Base-by-base conservation (phyloP, 2,329 filamentous ascomycete genomes). In the Clathrospora elynae region DNA sequence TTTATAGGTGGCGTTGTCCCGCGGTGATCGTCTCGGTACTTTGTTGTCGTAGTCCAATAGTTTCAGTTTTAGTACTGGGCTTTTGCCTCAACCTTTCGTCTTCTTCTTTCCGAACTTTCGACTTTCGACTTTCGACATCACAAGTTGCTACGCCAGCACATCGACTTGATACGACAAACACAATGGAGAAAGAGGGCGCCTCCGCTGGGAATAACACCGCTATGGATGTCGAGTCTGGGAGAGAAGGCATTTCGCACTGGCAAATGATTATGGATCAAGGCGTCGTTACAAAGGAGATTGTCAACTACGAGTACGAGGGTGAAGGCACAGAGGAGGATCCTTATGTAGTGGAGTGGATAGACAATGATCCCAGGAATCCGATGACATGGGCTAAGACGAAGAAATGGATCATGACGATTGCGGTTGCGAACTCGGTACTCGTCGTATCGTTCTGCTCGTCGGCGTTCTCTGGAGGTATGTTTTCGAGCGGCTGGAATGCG, bases 301-400 rank as follows among this genome's bases (percentile, higher is more conserved):
- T 53, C 18, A 68, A 72, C 39, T 71, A 69, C 51, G 57, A 70
- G 1, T 75, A 75, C 44, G 63, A 68, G 7, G 73, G 73, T 16
- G 60, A 62, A 3, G 73, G 73, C 35, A 75, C 73, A 20, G 64
- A 68, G 10, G 71, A 73, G 9, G 72, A 75, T 44, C 73, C 73
- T 1, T 75, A 68, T 45, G 59, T 74, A 7, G 71, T 78, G 35
- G 71, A 74, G 33, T 78, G 72, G 72, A 69, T 76, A 42, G 67
- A 73, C 13, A 68, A 73, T 32, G 75, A 78, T 43, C 70, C 73
- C 2, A 64, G 73, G 44, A 76, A 77, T 39, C 73, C 73, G 0
- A 68, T 75, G 66, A 59, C 50, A 9, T 75, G 70, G 50, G 9
- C 58, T 6, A 59, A 57, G 36, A 58, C 57, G 26, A 71, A 67